phyloP scores from a whole-genome alignment of 768 basidiomycete genomes.

The Exidia glandulosa region DNA sequence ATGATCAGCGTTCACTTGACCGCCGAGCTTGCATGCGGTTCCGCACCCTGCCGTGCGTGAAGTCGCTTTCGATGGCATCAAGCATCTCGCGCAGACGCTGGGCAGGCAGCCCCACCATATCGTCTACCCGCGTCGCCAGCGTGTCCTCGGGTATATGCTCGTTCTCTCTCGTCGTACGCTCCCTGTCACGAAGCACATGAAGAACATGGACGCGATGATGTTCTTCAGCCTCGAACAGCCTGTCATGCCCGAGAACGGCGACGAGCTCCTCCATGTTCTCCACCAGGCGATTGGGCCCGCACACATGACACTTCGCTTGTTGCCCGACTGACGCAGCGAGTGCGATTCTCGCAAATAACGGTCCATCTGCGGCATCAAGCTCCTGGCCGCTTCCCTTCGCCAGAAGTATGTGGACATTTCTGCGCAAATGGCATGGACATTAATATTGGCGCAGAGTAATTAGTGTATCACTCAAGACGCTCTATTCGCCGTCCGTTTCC shows the following conservation, averaged over 20 bases:
- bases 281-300: conserved; percentile 92
- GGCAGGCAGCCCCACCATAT: conserved; percentile 64
- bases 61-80: conserved; percentile 72
- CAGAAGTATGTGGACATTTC: conserved; percentile 45
- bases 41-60: conserved; percentile 74
- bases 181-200: conserved; percentile 91
- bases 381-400: conserved; percentile 91
- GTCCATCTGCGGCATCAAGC: conserved; percentile 90
- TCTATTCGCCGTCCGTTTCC: conserved; percentile 94
- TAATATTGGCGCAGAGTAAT: conserved; percentile 53
- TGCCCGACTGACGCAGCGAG: conserved; percentile 59
- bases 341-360: conserved; percentile 69
- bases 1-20: conserved; percentile 72
- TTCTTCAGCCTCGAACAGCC: conserved; percentile 86
- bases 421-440: neutral
- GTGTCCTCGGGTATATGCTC: conserved; percentile 81
- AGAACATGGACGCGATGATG: conserved; percentile 93
- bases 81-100: conserved; percentile 62
- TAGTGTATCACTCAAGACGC: conserved; percentile 93
- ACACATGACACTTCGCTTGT: conserved; percentile 80
- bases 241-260: conserved; percentile 72
- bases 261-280: conserved; percentile 81
- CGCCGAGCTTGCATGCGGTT: conserved; percentile 74
- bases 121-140: conserved; percentile 74
- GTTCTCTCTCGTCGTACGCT: conserved; percentile 94